Evolutionary conservation across 148 eudicot species (phyloP).

Genomic region (Hydrangea macrophylla): DNA sequence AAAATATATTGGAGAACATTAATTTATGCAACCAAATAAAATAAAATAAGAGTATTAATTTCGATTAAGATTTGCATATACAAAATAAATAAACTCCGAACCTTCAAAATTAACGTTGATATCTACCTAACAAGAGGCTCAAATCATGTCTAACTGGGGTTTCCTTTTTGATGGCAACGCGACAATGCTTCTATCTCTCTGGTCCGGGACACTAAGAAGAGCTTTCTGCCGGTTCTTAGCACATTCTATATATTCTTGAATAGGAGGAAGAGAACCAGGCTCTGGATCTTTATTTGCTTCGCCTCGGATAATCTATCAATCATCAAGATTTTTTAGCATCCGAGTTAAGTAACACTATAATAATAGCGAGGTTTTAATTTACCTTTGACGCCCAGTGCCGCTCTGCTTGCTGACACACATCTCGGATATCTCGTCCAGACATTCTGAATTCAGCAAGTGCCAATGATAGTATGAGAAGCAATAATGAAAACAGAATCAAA

Average conservation of each 20-base stretch:
- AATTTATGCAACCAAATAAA: too few relatives aligned
- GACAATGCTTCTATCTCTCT: conserved; percentile 28
- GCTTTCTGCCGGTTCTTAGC: conserved; percentile 49
- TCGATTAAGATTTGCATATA: too few relatives aligned
- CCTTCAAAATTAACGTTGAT: too few relatives aligned
- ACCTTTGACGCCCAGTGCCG: conserved; percentile 99
- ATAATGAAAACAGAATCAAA: background rate
- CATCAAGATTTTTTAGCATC: conserved; percentile 4
- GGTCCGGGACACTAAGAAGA: conserved; percentile 41
- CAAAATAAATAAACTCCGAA: too few relatives aligned
- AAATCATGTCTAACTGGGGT: conserved; percentile 50
- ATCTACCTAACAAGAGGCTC: conserved; percentile 12
- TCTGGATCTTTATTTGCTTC: conserved; percentile 43
- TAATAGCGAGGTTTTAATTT: conserved; percentile 6
- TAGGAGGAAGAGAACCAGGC: conserved; percentile 66
- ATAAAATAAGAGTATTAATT: too few relatives aligned
- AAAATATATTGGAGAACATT: too few relatives aligned
- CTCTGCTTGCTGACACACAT: conserved; percentile 95
- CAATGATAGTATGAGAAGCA: conserved; percentile 5
- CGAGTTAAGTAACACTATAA: background rate
- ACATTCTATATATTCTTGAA: conserved; percentile 61
- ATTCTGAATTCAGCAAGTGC: conserved; percentile 42
- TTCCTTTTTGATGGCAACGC: conserved; percentile 31
- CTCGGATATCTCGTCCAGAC: conserved; percentile 92
- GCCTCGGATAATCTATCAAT: conserved; percentile 63